These are phyloP conservation scores for Hymenochaete sp. DNA, from an alignment of 1,284 basidiomycete species.

Conservation along the genomic window DNA sequence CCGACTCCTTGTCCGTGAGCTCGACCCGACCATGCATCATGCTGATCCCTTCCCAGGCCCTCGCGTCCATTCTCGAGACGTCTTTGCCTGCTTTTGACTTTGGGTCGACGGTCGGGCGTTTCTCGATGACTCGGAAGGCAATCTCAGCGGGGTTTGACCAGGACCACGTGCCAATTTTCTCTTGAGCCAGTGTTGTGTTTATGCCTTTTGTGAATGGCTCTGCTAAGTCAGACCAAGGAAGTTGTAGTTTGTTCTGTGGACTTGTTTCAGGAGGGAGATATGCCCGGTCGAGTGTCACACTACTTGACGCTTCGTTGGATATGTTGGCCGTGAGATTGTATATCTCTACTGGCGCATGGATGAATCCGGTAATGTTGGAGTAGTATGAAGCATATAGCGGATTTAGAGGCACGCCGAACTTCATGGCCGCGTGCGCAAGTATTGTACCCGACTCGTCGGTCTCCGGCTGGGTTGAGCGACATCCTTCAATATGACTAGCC, in stretches of 20 bases:
- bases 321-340: slow-evolving; percentile 47
- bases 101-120: slow-evolving; percentile 28
- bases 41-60: slow-evolving; percentile 38
- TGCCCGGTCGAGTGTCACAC: slow-evolving; percentile 20
- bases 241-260: too few relatives aligned
- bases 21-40: slow-evolving; percentile 67
- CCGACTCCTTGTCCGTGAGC: slow-evolving; percentile 40
- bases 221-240: slow-evolving; percentile 45
- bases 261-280: slow-evolving; percentile 27
- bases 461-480: slow-evolving; percentile 38
- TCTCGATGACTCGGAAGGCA: slow-evolving; percentile 58
- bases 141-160: slow-evolving; percentile 58
- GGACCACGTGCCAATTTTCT: slow-evolving; percentile 52
- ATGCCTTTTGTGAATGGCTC: slow-evolving; percentile 38
- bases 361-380: slow-evolving; percentile 66
- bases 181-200: slow-evolving; percentile 43
- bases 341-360: slow-evolving; percentile 51
- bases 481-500: not conserved
- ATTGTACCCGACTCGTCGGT: slow-evolving; percentile 37
- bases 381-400: slow-evolving; percentile 51
- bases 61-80: slow-evolving; percentile 24
- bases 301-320: not conserved
- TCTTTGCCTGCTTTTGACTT: too few relatives aligned
- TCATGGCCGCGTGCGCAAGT: slow-evolving; percentile 43
- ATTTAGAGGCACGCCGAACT: slow-evolving; percentile 38